Conservation (phyloP, 257 asterid species). For the Sherardia arvensis region DNA sequence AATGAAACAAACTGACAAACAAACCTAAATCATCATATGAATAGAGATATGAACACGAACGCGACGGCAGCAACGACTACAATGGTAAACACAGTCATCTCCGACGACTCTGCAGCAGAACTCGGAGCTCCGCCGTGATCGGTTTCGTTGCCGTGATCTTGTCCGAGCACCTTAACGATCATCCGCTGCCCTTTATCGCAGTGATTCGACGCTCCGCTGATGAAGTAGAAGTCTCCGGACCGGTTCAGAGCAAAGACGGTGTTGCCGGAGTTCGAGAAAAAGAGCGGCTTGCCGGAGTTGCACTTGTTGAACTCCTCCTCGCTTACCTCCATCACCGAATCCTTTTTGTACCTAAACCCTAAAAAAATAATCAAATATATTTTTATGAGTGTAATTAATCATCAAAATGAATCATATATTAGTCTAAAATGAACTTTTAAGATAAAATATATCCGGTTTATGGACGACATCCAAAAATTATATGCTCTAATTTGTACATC, state of each 20-base stretch:
- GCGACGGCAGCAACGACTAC: neutral
- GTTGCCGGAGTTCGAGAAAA: conserved; percentile 59
- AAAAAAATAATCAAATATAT: too few species aligned
- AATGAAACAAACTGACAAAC: neutral
- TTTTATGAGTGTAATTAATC: too few species aligned
- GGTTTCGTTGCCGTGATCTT: conserved; percentile 8
- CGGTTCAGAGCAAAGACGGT: conserved; percentile 33
- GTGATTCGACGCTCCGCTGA: conserved; percentile 63
- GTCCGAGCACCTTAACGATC: conserved; percentile 51
- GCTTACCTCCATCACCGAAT: conserved; percentile 68
- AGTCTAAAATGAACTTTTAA: neutral
- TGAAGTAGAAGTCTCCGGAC: conserved; percentile 60
- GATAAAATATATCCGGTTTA: too few species aligned
- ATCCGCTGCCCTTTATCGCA: conserved; percentile 52
- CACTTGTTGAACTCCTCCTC: conserved; percentile 43
- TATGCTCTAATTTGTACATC: too few species aligned
- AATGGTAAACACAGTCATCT: neutral
- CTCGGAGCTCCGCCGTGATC: conserved; percentile 7
- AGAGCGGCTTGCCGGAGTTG: conserved; percentile 43
- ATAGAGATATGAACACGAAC: neutral
- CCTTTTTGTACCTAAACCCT: conserved; percentile 71
- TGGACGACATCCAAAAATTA: too few species aligned
- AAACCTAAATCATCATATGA: neutral
- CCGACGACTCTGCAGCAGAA: neutral
- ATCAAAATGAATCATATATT: neutral